Conservation (phyloP, 768 basidiomycete species). For the Trametes coccinea region DNA sequence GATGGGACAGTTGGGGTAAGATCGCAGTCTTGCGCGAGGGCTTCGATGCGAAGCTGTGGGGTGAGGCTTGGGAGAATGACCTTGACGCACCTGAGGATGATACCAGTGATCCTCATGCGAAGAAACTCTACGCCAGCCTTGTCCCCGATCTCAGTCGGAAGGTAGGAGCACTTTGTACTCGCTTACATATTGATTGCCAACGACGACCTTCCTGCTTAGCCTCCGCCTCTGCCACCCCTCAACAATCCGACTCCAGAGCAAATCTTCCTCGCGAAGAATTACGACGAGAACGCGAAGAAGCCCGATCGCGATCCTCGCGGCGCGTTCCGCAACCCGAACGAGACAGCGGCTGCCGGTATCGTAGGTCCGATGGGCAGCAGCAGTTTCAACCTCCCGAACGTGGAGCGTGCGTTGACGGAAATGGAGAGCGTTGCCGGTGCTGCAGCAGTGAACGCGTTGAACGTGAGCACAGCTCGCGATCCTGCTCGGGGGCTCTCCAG, state of each 20-base stretch:
- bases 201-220: conserved; percentile 37
- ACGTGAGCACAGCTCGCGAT: conserved; percentile 35
- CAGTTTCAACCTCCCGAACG: conserved; percentile 81
- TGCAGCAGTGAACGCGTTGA: conserved; percentile 33
- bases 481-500: conserved; percentile 32
- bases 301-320: conserved; percentile 87
- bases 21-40: conserved; percentile 87
- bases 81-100: conserved; percentile 45
- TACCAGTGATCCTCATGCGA: conserved; percentile 53
- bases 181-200: background rate
- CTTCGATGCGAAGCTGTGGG: conserved; percentile 82
- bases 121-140: conserved; percentile 64
- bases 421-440: conserved; percentile 68
- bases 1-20: conserved; percentile 99
- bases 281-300: conserved; percentile 90
- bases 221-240: conserved; percentile 68
- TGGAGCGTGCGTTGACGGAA: conserved; percentile 83
- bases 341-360: conserved; percentile 67
- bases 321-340: conserved; percentile 78
- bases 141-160: conserved; percentile 77
- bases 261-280: conserved; percentile 86
- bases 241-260: conserved; percentile 87
- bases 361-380: conserved; percentile 92
- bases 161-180: conserved; percentile 43
- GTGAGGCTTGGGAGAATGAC: conserved; percentile 78